Percentiles rank a stretch among this genome's conserved stretches.
Conservation (phyloP, 345 rosid species). For the Trapa bicornis region DNA sequence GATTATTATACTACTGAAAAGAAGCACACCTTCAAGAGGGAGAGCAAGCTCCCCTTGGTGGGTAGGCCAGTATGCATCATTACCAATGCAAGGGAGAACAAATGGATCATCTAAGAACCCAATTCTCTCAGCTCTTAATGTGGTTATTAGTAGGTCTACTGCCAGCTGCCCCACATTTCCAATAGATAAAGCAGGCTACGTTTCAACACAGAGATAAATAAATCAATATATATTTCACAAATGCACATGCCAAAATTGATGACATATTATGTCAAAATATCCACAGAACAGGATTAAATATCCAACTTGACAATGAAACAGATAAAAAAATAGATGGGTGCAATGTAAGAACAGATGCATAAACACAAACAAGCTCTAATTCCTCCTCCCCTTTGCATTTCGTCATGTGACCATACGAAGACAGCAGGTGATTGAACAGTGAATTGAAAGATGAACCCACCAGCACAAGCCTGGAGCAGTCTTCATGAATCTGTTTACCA, state of each 20-base stretch:
- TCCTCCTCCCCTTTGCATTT: background rate
- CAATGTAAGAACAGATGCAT: background rate
- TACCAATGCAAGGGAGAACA: conserved; percentile 83
- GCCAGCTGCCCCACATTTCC: conserved; percentile 94
- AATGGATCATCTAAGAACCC: conserved; percentile 67
- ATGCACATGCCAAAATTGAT: background rate
- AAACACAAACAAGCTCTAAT: background rate
- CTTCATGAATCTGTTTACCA: conserved; percentile 35
- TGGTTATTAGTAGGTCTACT: conserved; percentile 71
- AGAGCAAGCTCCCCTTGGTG: conserved; percentile 69
- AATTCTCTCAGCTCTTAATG: conserved; percentile 48
- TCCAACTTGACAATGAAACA: background rate
- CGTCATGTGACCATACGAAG: background rate
- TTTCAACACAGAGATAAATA: background rate
- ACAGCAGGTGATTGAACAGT: background rate
- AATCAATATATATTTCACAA: background rate
- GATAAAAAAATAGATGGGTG: background rate
- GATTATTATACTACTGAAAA: background rate
- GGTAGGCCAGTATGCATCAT: conserved; percentile 61
- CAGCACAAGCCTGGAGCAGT: conserved; percentile 58
- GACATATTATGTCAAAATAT: background rate
- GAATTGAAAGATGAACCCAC: conserved; percentile 19
- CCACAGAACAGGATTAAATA: background rate
- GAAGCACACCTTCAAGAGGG: conserved; percentile 60
- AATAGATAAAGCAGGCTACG: conserved; percentile 76